Evolutionary conservation across 73 alveolate genomes (phyloP).

Genomic region (Paramecium sonneborni): DNA sequence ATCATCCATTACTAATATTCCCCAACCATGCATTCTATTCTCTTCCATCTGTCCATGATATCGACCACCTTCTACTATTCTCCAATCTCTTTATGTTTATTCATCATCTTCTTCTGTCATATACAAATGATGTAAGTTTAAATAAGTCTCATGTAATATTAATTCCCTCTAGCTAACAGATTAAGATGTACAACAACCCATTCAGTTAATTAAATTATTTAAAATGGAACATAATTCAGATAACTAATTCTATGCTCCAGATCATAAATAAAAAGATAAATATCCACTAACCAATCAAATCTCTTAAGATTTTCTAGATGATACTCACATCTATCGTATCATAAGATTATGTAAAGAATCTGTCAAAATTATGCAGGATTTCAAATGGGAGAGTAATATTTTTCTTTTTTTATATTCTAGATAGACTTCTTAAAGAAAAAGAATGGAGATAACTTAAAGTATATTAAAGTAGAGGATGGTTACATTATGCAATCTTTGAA

Average conservation of each 20-base stretch:
- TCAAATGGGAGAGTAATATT: not conserved
- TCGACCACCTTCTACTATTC: slow-evolving; percentile 46
- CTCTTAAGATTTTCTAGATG: not conserved
- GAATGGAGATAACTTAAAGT: not conserved
- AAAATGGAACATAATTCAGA: not conserved
- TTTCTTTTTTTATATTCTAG: not conserved
- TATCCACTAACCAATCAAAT: not conserved
- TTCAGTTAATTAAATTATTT: not conserved
- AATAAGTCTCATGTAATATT: not conserved
- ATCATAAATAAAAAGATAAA: not conserved
- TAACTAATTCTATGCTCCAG: not conserved
- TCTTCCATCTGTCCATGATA: slow-evolving; percentile 1
- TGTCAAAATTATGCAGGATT: not conserved
- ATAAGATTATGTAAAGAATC: not conserved
- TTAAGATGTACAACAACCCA: slow-evolving; percentile 37
- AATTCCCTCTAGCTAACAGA: not conserved
- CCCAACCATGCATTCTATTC: slow-evolving; percentile 47
- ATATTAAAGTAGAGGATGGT: not conserved
- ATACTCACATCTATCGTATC: not conserved
- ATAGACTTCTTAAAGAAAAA: not conserved
- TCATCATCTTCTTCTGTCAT: slow-evolving; percentile 44
- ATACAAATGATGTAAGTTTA: not conserved
- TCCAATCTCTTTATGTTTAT: not conserved
- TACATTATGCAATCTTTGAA: not conserved
- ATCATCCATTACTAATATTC: slow-evolving; percentile 42